These are phyloP conservation scores for Glycine tomentella DNA, from an alignment of 306 rosid genomes.

Conservation along the genomic window DNA sequence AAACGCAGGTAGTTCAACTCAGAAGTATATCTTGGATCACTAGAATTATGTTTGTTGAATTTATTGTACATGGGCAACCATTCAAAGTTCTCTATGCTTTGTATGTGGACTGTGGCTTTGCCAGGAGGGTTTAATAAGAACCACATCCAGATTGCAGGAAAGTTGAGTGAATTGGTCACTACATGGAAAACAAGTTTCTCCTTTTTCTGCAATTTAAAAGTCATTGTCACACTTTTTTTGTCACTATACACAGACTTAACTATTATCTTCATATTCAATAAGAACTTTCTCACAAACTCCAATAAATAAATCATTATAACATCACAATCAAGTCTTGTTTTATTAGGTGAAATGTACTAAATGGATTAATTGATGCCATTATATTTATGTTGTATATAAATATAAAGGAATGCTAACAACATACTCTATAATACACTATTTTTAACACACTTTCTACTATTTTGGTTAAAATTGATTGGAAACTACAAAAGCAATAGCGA, in stretches of 20 bases:
- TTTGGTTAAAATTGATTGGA: background rate
- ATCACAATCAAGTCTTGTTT: background rate
- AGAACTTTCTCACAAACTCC: conserved; percentile 11
- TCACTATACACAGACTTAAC: conserved; percentile 18
- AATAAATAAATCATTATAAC: background rate
- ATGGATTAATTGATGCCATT: conserved; percentile 28
- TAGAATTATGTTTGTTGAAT: conserved; percentile 56
- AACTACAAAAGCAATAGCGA: background rate
- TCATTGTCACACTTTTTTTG: conserved; percentile 40
- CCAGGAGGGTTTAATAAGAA: conserved; percentile 88
- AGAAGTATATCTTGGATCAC: conserved; percentile 82
- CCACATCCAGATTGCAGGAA: conserved; percentile 97
- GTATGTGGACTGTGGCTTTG: conserved; percentile 77
- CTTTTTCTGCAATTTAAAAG: conserved; percentile 68
- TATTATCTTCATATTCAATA: conserved; percentile 4
- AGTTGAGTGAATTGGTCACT: conserved; percentile 85
- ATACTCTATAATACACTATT: background rate
- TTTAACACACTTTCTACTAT: background rate
- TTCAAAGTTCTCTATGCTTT: conserved; percentile 69
- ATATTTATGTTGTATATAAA: background rate
- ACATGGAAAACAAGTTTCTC: conserved; percentile 88
- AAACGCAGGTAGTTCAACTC: conserved; percentile 93
- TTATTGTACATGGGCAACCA: conserved; percentile 68
- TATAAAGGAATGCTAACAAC: no score
- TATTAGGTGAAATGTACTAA: background rate